Base-by-base conservation (phyloP, 371 early-diverging fungal genomes). In the Globomyces sp. region DNA sequence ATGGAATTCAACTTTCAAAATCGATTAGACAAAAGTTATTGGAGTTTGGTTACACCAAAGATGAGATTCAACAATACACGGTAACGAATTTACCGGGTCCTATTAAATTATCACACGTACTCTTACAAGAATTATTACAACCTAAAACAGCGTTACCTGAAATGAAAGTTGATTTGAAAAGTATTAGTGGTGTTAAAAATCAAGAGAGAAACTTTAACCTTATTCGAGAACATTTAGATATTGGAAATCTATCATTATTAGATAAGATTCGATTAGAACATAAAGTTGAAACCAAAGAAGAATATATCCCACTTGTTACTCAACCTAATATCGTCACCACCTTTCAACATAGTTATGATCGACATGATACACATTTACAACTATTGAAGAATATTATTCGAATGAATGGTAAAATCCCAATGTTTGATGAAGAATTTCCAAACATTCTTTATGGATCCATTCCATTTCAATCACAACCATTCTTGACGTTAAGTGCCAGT, bases 1-100 rank as follows among this genome's bases (percentile, higher is more conserved):
- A 58, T 44, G 9, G 44, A 58, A 43, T 58, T 37, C 40, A 3
- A 3, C n/a, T 55, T 8, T 41, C 24, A 50, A 3, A 57, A 24
- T 41, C 4, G 8, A 64, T 51, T 4, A 10, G 49, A n/a, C 11
- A 24, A 13, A 57, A 57, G 11, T 36, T 68, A 9, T 49, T 13
- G n/a, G 13, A 9, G 36, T 46, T 63, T 40, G 63, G 63, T 10
- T 68, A 49, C 58, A 59, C 57, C 4, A 37, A 47, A 47, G 43
- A 49, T 34, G 68, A 52, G 13, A 57, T 68, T 34, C 43, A 8
- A 3, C 47, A 68, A 4, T 57, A 57, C 13, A 24, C 53, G 44
- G 42, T 63, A 39, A 55, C 36, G 13, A 41, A 57, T 4, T 43
- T 46, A 42, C 58, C 50, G 51, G 61, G 40, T 9, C 58, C 58